Evolutionary conservation across 352 stramenopile species (phyloP), one percentile per base, ranked within the genome.

Genomic region (Globisporangium takayamanum): DNA sequence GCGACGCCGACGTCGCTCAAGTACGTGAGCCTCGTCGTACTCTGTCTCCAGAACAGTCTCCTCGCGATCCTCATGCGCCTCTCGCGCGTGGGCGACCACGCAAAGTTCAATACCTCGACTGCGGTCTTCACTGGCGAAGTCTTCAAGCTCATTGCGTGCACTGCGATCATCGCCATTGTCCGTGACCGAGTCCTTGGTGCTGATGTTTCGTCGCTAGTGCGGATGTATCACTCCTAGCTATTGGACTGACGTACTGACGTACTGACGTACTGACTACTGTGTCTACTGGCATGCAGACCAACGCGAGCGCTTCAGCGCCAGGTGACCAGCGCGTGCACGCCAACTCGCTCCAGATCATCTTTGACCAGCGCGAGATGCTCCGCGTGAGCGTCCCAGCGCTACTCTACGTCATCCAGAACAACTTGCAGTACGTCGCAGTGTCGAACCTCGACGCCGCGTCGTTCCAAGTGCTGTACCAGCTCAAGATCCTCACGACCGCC

Each of bases 401-500:
- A 63, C 74, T 94, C 16, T 94, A 94, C 59, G 78, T 91, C 18
- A 69, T 92, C 44, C 84, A 92, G 60, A 94, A 94, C 76, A 94
- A 91, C 53, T 61, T 94, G 41, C 81, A 91, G 69, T 90, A 92
- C 55, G 72, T 92, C 26, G 81, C 84, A 15, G 80, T 80, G 39
- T 88, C 83, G 48, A 91, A 94, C 59, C 69, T 94, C 52, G 84
- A 94, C 55, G 81, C 83, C 6, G 74, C 81, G 45, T 79, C 79
- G 14, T 94, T 91, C 60, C 83, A 94, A 60, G 73, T 94, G 62
- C 76, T 89, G 50, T 91, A 89, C 72, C 84, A 94, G 70, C 79
- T 94, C 67, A 94, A 94, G 71, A 94, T 94, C 69, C 70, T 92
- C 36, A 92, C 84, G 14, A 94, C 84, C 10, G 82, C 84, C 44